Base-by-base conservation (phyloP, 2,329 filamentous ascomycete species). In the Colletotrichum sp. region DNA sequence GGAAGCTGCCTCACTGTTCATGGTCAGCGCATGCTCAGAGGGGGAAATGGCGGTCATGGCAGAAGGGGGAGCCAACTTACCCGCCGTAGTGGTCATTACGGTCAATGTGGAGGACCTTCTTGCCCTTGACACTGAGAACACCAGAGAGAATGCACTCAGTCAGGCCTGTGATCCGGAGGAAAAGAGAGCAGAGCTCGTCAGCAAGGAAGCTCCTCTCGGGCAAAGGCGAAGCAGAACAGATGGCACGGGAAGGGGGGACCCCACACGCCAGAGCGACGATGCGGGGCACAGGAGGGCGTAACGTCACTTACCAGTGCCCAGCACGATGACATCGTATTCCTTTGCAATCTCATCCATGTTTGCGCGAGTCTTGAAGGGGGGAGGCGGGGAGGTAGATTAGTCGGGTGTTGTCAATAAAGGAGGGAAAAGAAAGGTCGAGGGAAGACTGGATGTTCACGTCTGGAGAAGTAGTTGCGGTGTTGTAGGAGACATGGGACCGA, bases 141-240 rank as follows among this genome's bases (percentile, higher is more conserved):
- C 96, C 97, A 85, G 96, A 98, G 81, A 99, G 94, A 84, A 99
- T 97, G 89, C 97, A 99, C 92, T 99, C 97, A 79, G 96, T 99
- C 91, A 99, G 88, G 84, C 97, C 96, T 98, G 82, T 10, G n/a
- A 52, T 52, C 16, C 38, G 28, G 32, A 61, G 76, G 78, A 81
- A 78, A 81, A 78, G 79, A 80, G 75, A 55, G 61, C 72, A 74
- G 80, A 65, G 63, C 79, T 81, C 82, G 71, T 71, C 68, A 79
- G 69, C 64, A 34, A 73, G 61, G 77, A 77, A 75, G 76, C 72
- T 80, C 79, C 83, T 81, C 38, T 52, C 63, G 63, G 77, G 73
- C 74, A 78, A 65, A 67, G n/a, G 34, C 57, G 71, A 64, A 52
- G 43, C 43, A 52, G 43, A 52, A 52, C n/a, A 52, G 43, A 52